Evolutionary conservation across 2,329 filamentous ascomycete genomes (phyloP).

Genomic region (Alternaria viburni): DNA sequence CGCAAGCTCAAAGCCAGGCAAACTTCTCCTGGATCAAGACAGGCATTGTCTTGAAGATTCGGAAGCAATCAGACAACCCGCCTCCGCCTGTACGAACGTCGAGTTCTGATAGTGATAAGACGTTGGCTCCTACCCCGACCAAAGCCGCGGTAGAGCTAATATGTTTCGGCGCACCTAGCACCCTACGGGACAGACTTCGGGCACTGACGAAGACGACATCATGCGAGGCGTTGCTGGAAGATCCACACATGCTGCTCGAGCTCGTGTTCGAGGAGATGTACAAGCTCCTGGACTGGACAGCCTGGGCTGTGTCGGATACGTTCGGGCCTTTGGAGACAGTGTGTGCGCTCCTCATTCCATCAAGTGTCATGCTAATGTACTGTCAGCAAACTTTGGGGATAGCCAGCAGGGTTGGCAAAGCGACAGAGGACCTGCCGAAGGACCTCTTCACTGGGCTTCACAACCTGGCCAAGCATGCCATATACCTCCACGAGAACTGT

Average conservation of each 20-base stretch:
- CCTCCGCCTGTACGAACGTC: conserved; percentile 12
- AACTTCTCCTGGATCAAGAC: conserved; percentile 35
- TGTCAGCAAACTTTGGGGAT: conserved; percentile 29
- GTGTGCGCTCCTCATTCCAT: background rate
- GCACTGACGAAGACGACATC: conserved; percentile 13
- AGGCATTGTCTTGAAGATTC: conserved; percentile 32
- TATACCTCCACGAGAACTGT: conserved; percentile 47
- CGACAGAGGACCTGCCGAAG: conserved; percentile 22
- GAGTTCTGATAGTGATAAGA: conserved; percentile 21
- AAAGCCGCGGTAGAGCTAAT: conserved; percentile 28
- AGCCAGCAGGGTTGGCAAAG: conserved; percentile 23
- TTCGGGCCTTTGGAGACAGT: conserved; percentile 44
- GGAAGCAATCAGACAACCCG: background rate
- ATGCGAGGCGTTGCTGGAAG: conserved; percentile 29
- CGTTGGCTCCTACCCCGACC: background rate
- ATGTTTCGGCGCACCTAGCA: conserved; percentile 34
- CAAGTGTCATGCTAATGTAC: conserved; percentile 2
- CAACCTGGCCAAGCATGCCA: conserved; percentile 49
- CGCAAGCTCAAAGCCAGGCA: conserved; percentile 24
- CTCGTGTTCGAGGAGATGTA: conserved; percentile 43
- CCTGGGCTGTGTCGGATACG: conserved; percentile 36
- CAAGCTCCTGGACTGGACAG: conserved; percentile 34
- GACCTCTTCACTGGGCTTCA: conserved; percentile 39
- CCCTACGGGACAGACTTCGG: conserved; percentile 24
- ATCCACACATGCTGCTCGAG: conserved; percentile 43